phyloP scores from a whole-genome alignment of 352 stramenopile species.

The Globisporangium yorkense region DNA sequence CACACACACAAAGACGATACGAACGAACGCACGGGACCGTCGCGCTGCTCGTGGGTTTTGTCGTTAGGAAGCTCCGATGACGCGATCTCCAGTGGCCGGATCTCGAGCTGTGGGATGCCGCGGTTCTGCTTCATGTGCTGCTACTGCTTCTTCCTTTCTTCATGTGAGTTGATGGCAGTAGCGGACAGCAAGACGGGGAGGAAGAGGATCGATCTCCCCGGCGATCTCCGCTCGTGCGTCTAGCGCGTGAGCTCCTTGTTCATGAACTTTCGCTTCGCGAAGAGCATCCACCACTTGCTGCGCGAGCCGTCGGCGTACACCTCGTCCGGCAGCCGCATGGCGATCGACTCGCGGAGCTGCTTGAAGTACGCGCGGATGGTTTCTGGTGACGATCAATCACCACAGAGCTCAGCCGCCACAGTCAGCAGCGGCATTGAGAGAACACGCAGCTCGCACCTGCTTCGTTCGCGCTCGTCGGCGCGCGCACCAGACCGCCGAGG shows the following conservation, averaged over 20 bases:
- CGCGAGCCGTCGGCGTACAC: conserved; percentile 81
- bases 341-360: conserved; percentile 84
- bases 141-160: neutral
- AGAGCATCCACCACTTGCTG: conserved; percentile 95
- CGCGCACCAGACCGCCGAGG: conserved; percentile 75
- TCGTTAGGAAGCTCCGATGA: too few species aligned
- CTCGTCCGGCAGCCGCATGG: conserved; percentile 71
- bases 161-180: neutral
- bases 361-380: conserved; percentile 88
- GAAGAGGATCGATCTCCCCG: neutral
- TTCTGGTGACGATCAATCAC: conserved; percentile 27
- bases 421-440: neutral
- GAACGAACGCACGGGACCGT: neutral
- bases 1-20: neutral
- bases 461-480: conserved; percentile 66
- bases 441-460: conserved; percentile 31
- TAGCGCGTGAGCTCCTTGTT: conserved; percentile 87
- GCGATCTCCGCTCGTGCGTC: too few species aligned
- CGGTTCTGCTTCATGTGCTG: too few species aligned
- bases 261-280: conserved; percentile 94
- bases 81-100: too few species aligned
- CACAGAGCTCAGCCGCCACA: neutral
- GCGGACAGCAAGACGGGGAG: too few species aligned
- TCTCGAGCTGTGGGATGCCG: too few species aligned
- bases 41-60: neutral